phyloP scores from a whole-genome alignment of 2,329 filamentous ascomycete genomes.

The Teratosphaeria zuluensis region DNA sequence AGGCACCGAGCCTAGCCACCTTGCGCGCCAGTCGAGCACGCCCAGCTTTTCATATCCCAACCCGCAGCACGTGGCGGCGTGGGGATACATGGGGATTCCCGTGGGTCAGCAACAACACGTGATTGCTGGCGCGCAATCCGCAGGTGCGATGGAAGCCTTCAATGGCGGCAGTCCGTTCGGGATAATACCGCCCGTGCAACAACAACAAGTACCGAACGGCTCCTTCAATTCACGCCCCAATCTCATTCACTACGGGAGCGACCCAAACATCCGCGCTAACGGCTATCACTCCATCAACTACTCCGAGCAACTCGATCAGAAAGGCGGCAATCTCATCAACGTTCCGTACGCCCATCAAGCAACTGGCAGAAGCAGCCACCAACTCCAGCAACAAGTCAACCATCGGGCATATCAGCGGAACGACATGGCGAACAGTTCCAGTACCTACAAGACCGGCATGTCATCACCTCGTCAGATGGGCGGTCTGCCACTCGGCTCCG shows the following conservation, averaged over 20 bases:
- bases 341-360: background rate
- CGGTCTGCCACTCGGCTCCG: background rate
- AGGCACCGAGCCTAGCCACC: background rate
- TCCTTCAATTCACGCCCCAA: background rate
- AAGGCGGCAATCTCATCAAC: background rate
- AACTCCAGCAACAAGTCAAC: background rate
- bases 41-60: background rate
- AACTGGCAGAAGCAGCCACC: background rate
- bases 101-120: background rate
- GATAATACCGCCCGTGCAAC: background rate
- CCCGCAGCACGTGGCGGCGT: background rate
- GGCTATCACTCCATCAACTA: background rate
- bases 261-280: background rate
- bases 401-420: background rate
- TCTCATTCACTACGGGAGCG: background rate
- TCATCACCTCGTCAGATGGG: background rate
- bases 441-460: background rate
- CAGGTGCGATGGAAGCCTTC: background rate
- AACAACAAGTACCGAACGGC: background rate
- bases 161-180: background rate
- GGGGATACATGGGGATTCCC: background rate
- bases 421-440: background rate
- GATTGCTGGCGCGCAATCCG: background rate
- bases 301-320: background rate
- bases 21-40: background rate